Conservation (phyloP, 78 protist genomes). For the Planoprotostelium fungivorum region DNA sequence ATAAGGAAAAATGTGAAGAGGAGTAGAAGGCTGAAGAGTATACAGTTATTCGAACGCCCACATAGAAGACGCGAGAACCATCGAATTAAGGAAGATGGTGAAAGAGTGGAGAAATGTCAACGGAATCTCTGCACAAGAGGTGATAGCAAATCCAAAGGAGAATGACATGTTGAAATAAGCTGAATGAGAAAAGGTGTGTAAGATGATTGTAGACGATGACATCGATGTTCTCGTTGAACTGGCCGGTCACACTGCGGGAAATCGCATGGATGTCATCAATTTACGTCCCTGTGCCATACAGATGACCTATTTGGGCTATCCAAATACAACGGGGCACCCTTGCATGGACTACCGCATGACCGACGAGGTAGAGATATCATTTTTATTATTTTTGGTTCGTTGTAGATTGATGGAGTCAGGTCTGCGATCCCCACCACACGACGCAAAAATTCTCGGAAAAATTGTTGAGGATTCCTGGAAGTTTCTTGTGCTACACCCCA, state of each 20-base stretch:
- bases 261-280: constrained; percentile 65
- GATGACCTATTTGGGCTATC: constrained; percentile 70
- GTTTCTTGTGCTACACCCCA: constrained; percentile 47
- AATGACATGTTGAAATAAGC: no score
- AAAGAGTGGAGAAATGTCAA: constrained; percentile 33
- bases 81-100: constrained; percentile 7
- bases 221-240: constrained; percentile 75
- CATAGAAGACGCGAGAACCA: constrained; percentile 31
- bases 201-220: constrained; percentile 21
- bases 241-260: constrained; percentile 69
- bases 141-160: no score
- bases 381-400: background rate
- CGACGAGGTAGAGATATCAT: constrained; percentile 16
- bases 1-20: no score
- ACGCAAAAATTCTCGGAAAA: constrained; percentile 32
- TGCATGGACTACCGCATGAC: constrained; percentile 61
- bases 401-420: no score
- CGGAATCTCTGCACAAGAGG: constrained; percentile 5
- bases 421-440: constrained; percentile 37
- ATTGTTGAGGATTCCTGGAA: constrained; percentile 43
- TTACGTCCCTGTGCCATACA: constrained; percentile 62
- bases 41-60: constrained; percentile 24
- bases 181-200: constrained; percentile 16
- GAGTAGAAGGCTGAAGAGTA: background rate
- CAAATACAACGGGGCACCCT: constrained; percentile 71